phyloP scores from a whole-genome alignment of 2,329 filamentous ascomycete genomes.

The Colletotrichum endophyticum region DNA sequence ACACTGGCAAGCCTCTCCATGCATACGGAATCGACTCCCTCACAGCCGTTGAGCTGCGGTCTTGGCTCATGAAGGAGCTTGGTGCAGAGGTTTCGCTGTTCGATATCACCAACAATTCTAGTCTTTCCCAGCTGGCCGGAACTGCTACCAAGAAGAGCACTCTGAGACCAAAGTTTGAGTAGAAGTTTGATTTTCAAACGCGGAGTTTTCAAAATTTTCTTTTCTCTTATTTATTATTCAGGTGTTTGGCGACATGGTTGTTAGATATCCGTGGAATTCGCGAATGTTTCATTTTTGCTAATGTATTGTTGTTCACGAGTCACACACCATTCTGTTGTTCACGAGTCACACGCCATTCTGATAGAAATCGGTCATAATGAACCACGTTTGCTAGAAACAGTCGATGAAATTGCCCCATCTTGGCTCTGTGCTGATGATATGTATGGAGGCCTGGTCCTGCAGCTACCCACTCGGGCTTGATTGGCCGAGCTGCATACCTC shows the following conservation, averaged over 20 bases:
- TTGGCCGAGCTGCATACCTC: not conserved
- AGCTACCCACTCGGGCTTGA: not conserved
- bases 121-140: slow-evolving; percentile 25
- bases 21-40: slow-evolving; percentile 31
- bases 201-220: not conserved
- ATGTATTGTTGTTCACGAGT: not conserved
- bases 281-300: not conserved
- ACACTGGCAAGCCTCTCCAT: slow-evolving; percentile 21
- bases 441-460: not conserved
- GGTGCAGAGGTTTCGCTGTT: slow-evolving; percentile 48
- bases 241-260: not conserved
- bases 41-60: slow-evolving; percentile 39
- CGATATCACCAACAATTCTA: slow-evolving; percentile 43
- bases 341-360: not conserved
- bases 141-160: slow-evolving; percentile 27
- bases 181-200: not conserved
- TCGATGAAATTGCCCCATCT: not conserved
- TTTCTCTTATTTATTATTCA: not conserved
- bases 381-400: not conserved
- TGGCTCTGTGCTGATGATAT: not conserved
- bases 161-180: slow-evolving; percentile 7
- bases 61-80: slow-evolving; percentile 52
- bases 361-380: not conserved
- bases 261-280: not conserved
- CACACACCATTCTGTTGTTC: not conserved